A percentile compares a stretch with the other conserved stretches of the same genome.
Evolutionary conservation across 176 grass and related monocot genomes (phyloP).

Genomic region (Oryza glumipatula): DNA sequence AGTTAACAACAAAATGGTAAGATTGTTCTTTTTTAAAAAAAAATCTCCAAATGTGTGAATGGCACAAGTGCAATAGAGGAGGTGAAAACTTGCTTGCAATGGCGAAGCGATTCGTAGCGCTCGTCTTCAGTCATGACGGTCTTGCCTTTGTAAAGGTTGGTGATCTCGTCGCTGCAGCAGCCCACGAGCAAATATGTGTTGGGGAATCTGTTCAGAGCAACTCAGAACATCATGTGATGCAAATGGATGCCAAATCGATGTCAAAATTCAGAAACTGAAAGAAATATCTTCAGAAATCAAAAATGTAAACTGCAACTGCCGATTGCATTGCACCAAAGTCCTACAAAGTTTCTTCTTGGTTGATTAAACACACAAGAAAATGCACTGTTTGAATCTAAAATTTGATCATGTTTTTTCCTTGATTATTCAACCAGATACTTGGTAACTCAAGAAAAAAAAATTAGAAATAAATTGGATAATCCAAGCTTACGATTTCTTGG

Average conservation of each 20-base stretch:
- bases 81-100: constrained; percentile 65
- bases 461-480: background rate
- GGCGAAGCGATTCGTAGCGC: constrained; percentile 79
- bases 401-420: background rate
- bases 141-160: constrained; percentile 69
- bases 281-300: background rate
- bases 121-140: constrained; percentile 76
- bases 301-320: background rate
- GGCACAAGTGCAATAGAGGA: background rate
- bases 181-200: constrained; percentile 75
- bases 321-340: background rate
- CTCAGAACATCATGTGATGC: background rate
- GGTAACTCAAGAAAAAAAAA: background rate
- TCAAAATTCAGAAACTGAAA: background rate
- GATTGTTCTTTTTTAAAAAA: too few relatives aligned
- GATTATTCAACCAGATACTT: background rate
- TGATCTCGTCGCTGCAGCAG: constrained; percentile 81
- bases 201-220: constrained; percentile 52
- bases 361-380: background rate
- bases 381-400: too few relatives aligned
- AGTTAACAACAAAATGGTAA: too few relatives aligned
- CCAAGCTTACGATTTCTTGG: constrained; percentile 63
- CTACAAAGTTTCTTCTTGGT: background rate
- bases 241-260: background rate
- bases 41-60: background rate